Conservation (phyloP, 176 grass and related monocot genomes). For the Pontederia crassipes region DNA sequence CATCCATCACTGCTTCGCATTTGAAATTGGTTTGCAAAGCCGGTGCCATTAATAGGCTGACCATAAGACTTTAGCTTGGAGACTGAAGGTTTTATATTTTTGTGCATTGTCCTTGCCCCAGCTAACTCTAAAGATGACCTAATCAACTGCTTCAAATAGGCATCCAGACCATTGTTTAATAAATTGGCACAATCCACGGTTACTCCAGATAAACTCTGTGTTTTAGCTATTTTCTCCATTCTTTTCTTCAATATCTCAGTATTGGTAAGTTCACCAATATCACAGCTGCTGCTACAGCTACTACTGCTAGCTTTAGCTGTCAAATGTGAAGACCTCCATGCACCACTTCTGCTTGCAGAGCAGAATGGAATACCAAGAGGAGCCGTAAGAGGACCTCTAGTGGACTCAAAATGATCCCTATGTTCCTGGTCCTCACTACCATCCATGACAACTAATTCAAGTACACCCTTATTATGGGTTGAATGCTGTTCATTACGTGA, state of each 20-base stretch:
- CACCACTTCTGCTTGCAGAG: constrained; percentile 42
- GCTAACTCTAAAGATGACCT: constrained; percentile 7
- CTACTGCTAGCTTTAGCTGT: constrained; percentile 13
- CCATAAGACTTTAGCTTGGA: background rate
- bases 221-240: constrained; percentile 9
- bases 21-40: background rate
- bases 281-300: constrained; percentile 8
- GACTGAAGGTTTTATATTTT: background rate
- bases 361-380: constrained; percentile 63
- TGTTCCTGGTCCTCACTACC: constrained; percentile 15
- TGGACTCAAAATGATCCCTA: constrained; percentile 23
- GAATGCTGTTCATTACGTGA: constrained; percentile 10
- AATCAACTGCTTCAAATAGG: constrained; percentile 24
- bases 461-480: background rate
- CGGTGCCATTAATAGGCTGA: background rate
- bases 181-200: constrained; percentile 17
- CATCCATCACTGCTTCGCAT: background rate
- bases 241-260: constrained; percentile 6
- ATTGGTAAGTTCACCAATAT: constrained; percentile 5
- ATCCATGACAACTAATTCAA: background rate
- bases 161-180: constrained; percentile 12
- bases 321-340: constrained; percentile 20
- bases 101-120: background rate
- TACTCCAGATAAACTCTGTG: constrained; percentile 4
- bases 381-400: constrained; percentile 32